Percentiles rank a stretch among this genome's conserved stretches.
These are phyloP conservation scores for Lepidium africanum DNA, from an alignment of 345 rosid species.

Conservation along the genomic window DNA sequence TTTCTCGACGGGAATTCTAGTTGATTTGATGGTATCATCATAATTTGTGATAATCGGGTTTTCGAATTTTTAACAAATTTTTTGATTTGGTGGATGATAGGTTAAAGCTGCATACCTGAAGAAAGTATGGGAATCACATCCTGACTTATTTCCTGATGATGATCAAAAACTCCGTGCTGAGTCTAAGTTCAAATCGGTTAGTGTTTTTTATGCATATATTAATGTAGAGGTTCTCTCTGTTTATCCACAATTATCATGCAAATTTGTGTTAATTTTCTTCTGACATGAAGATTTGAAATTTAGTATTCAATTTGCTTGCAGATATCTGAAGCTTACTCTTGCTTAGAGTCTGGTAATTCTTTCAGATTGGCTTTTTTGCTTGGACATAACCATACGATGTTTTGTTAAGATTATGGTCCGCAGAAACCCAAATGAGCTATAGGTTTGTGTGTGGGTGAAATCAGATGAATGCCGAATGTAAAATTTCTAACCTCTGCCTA, in stretches of 20 bases:
- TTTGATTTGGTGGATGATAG: slow-evolving; percentile 22
- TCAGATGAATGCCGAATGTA: neutral
- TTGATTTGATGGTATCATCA: neutral
- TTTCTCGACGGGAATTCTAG: neutral
- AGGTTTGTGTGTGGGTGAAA: slow-evolving; percentile 1
- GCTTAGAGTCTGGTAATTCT: slow-evolving; percentile 53
- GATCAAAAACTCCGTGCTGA: slow-evolving; percentile 61
- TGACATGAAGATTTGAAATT: neutral
- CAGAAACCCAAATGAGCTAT: slow-evolving; percentile 28
- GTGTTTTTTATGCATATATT: neutral
- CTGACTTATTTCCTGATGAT: slow-evolving; percentile 64
- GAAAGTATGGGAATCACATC: slow-evolving; percentile 87
- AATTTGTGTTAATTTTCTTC: neutral
- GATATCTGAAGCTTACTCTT: slow-evolving; percentile 67
- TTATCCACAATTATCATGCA: neutral
- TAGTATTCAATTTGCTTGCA: slow-evolving; percentile 26
- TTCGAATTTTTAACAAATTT: neutral
- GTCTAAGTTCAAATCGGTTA: slow-evolving; percentile 68
- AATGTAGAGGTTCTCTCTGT: too few species aligned
- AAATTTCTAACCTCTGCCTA: neutral
- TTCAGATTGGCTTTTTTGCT: neutral
- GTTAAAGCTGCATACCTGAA: slow-evolving; percentile 76
- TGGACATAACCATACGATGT: neutral
- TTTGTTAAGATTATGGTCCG: slow-evolving; percentile 20
- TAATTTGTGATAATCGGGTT: neutral